Conservation (phyloP, 1,284 basidiomycete genomes). For the Chalciporus sp. region DNA sequence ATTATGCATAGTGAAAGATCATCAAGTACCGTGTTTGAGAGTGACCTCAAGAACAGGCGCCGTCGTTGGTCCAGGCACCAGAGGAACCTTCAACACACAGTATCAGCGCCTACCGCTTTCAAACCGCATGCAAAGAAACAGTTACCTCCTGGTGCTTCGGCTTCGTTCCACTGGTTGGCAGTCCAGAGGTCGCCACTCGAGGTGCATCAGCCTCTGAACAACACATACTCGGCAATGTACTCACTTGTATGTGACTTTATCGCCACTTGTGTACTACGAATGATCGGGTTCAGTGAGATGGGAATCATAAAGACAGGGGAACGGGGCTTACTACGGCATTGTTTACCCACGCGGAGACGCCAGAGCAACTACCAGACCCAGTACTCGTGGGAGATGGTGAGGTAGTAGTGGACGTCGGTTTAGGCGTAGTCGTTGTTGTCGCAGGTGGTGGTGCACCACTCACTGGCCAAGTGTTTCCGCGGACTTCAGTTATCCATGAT, state of each 20-base stretch:
- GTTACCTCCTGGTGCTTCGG: constrained; percentile 24
- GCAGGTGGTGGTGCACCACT: background rate
- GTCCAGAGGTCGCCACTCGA: constrained; percentile 27
- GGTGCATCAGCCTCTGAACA: background rate
- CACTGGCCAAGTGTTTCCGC: constrained; percentile 30
- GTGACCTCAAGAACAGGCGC: constrained; percentile 13
- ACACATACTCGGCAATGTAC: background rate
- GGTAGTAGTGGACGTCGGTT: background rate
- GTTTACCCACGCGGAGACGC: constrained; percentile 18
- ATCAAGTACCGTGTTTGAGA: background rate
- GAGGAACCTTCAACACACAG: constrained; percentile 8
- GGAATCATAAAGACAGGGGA: background rate
- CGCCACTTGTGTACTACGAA: constrained; percentile 24
- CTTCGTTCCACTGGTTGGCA: constrained; percentile 22
- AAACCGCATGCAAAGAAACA: background rate
- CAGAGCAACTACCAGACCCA: constrained; percentile 11
- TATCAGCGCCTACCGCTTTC: background rate
- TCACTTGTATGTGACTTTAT: constrained; percentile 22
- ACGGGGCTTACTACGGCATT: constrained; percentile 17
- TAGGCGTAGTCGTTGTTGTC: background rate
- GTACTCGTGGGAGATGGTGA: constrained; percentile 11
- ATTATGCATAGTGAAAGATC: too few species aligned
- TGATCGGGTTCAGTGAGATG: background rate
- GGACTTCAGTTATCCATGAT: constrained; percentile 29
- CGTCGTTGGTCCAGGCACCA: constrained; percentile 19